Evolutionary conservation across 2,329 filamentous ascomycete genomes (phyloP).

Genomic region (Verticillium dahliae): DNA sequence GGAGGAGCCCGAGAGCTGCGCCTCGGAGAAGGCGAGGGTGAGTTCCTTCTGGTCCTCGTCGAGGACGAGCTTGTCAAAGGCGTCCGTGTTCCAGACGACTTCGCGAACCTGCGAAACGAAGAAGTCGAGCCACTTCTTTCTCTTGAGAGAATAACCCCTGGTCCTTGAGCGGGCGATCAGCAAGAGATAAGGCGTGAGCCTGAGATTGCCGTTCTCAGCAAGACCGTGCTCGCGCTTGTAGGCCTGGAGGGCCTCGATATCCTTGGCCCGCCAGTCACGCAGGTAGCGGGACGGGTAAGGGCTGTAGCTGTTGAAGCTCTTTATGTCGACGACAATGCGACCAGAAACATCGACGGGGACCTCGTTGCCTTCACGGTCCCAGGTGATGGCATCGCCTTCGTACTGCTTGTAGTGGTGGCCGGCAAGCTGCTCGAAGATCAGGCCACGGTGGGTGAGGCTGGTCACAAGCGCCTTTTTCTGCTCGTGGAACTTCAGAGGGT

Average conservation of each 20-base stretch:
- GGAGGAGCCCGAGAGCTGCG: slow-evolving; percentile 34
- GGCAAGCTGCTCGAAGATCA: slow-evolving; percentile 35
- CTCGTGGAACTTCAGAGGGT: slow-evolving; percentile 37
- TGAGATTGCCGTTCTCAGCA: slow-evolving; percentile 15
- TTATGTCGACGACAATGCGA: slow-evolving; percentile 31
- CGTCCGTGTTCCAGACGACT: slow-evolving; percentile 40
- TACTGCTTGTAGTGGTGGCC: slow-evolving; percentile 43
- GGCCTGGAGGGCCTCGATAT: slow-evolving; percentile 20
- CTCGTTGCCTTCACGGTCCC: slow-evolving; percentile 23
- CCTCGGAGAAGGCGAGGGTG: slow-evolving; percentile 42
- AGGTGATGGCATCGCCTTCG: slow-evolving; percentile 28
- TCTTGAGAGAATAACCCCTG: slow-evolving; percentile 41
- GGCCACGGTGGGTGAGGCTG: slow-evolving; percentile 31
- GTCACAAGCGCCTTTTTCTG: slow-evolving; percentile 25
- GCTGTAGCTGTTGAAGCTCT: slow-evolving; percentile 27
- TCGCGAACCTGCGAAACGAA: slow-evolving; percentile 36
- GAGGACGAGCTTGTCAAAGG: slow-evolving; percentile 43
- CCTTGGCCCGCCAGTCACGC: slow-evolving; percentile 23
- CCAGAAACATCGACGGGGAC: slow-evolving; percentile 17
- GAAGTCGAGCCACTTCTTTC: slow-evolving; percentile 42
- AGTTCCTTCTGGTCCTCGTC: slow-evolving; percentile 43
- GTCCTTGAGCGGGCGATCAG: slow-evolving; percentile 23
- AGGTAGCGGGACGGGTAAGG: slow-evolving; percentile 21
- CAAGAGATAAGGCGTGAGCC: slow-evolving; percentile 23
- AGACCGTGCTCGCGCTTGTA: slow-evolving; percentile 18